phyloP scores from a whole-genome alignment of 345 rosid genomes.

The Pistacia atlantica region DNA sequence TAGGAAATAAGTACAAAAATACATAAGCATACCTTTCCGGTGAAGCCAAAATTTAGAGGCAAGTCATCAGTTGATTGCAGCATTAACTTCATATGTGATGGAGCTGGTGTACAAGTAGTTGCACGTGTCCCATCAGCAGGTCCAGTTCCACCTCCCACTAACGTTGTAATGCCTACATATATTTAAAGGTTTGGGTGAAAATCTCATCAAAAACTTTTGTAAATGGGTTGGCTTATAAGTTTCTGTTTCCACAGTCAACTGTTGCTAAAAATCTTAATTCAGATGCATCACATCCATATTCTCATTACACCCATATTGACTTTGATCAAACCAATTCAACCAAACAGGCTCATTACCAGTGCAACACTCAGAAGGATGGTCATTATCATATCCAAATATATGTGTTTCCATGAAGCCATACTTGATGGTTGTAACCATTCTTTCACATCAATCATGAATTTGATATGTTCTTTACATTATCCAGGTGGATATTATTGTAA shows the following conservation, averaged over 20 bases:
- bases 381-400: background rate
- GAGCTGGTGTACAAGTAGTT: constrained; percentile 84
- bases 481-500: background rate
- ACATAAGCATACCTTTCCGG: constrained; percentile 76
- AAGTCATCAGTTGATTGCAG: constrained; percentile 86
- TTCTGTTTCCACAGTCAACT: background rate
- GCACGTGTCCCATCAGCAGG: constrained; percentile 97
- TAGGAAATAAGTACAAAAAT: background rate
- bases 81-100: constrained; percentile 87
- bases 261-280: background rate
- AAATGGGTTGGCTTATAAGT: background rate
- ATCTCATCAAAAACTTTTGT: background rate
- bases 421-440: background rate
- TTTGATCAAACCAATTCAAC: background rate
- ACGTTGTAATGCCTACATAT: constrained; percentile 81
- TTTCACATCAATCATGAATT: background rate
- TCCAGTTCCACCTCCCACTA: constrained; percentile 98
- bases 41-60: constrained; percentile 95
- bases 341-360: background rate
- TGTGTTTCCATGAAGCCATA: background rate
- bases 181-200: constrained; percentile 15
- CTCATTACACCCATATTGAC: background rate
- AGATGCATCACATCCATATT: background rate
- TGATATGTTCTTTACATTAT: background rate
- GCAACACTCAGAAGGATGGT: constrained; percentile 2